Conservation (phyloP, 2,329 filamentous ascomycete genomes). For the Meredithiella fracta region DNA sequence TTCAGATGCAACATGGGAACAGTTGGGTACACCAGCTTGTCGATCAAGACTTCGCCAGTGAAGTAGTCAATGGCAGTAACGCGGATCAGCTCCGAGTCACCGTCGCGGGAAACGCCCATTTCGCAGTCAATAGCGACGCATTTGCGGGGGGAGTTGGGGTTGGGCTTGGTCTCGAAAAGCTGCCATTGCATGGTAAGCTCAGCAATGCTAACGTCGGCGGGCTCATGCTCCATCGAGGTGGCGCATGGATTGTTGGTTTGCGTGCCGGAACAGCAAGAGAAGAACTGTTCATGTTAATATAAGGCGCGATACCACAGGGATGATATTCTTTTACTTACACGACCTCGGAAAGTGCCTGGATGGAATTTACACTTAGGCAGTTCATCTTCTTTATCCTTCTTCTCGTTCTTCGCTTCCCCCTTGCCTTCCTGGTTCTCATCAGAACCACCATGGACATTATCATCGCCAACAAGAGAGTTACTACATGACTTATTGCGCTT, state of each 20-base stretch:
- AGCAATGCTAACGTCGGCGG: neutral
- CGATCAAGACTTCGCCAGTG: conserved; percentile 29
- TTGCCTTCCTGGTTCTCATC: neutral
- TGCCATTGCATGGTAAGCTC: conserved; percentile 20
- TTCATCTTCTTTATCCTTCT: conserved; percentile 5
- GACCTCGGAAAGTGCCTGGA: conserved; percentile 19
- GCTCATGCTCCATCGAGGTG: conserved; percentile 18
- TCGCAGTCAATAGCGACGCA: conserved; percentile 37
- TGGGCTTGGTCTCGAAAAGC: conserved; percentile 17
- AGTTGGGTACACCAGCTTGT: conserved; percentile 33
- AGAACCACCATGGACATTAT: neutral
- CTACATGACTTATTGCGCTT: conserved; percentile 2
- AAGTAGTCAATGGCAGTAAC: conserved; percentile 36
- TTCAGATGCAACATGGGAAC: conserved; percentile 32
- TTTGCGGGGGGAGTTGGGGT: conserved; percentile 14
- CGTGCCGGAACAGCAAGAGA: conserved; percentile 20
- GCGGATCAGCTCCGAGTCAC: conserved; percentile 35
- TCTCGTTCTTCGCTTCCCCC: neutral
- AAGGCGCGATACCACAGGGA: neutral
- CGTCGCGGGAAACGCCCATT: conserved; percentile 30
- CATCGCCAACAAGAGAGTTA: neutral
- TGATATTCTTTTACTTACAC: conserved; percentile 16
- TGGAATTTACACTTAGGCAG: conserved; percentile 16
- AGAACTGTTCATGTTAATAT: conserved; percentile 15
- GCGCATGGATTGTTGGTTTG: conserved; percentile 18